Evolutionary conservation across 805 yeast genomes (phyloP).

Genomic region (Lipomyces anomalus): DNA sequence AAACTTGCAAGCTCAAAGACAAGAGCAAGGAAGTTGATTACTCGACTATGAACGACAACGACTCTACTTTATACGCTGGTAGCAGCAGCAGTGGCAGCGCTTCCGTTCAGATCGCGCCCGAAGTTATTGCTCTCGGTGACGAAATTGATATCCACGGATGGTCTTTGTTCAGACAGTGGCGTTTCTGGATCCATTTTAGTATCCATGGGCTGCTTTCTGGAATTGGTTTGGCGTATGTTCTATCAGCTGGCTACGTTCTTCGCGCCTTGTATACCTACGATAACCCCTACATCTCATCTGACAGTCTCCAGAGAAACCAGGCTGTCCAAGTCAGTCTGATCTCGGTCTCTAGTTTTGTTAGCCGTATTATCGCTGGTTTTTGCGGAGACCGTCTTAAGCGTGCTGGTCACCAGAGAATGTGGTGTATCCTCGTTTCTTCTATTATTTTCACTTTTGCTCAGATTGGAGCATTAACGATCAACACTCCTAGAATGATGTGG

Average conservation of each 20-base stretch:
- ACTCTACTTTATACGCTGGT: conserved; percentile 1
- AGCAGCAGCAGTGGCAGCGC: conserved; percentile 12
- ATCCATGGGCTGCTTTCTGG: conserved; percentile 58
- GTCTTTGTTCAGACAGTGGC: conserved; percentile 16
- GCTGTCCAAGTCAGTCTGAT: conserved; percentile 68
- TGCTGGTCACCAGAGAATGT: conserved; percentile 44
- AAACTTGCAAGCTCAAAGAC: conserved; percentile 2
- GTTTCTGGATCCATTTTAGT: conserved; percentile 48
- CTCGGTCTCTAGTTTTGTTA: conserved; percentile 61
- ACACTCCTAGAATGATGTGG: conserved; percentile 40
- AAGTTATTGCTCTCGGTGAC: background rate
- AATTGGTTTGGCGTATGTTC: conserved; percentile 67
- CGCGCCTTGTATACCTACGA: conserved; percentile 38
- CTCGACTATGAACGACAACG: conserved; percentile 17
- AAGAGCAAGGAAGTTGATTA: conserved; percentile 6
- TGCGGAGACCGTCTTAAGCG: conserved; percentile 55
- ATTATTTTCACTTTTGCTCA: conserved; percentile 47
- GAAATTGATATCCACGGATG: conserved; percentile 23
- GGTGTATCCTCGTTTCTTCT: conserved; percentile 52
- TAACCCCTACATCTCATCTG: conserved; percentile 22
- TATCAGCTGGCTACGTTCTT: conserved; percentile 67
- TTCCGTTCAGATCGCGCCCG: background rate
- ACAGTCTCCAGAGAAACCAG: conserved; percentile 50
- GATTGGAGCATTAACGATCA: conserved; percentile 40
- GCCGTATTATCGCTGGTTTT: conserved; percentile 59